Percentiles rank a stretch among this genome's conserved stretches.
phyloP scores from a whole-genome alignment of 1,284 basidiomycete species.

The Sporisorium scitamineum region DNA sequence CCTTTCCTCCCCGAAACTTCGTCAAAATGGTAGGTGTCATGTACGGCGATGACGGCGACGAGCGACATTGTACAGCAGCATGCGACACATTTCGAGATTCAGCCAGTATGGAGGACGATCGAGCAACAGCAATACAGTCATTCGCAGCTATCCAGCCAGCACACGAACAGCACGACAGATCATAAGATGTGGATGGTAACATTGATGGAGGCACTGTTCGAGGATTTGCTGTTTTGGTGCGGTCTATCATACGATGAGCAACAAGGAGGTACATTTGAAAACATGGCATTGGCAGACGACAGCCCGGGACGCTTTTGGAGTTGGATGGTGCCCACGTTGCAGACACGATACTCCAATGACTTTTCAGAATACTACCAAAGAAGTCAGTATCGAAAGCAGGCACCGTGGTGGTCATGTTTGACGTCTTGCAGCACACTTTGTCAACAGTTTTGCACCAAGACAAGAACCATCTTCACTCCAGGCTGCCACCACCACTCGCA shows the following conservation, averaged over 20 bases:
- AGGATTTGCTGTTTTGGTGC: background rate
- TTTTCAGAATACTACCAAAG: background rate
- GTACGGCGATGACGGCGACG: background rate
- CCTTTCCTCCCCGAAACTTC: constrained; percentile 13
- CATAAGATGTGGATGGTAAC: background rate
- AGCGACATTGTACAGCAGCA: constrained; percentile 3
- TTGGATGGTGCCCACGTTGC: background rate
- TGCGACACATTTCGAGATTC: background rate
- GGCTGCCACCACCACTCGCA: background rate
- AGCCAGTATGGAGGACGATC: background rate
- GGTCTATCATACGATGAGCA: background rate
- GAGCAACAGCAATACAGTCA: too few relatives aligned
- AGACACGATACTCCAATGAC: background rate
- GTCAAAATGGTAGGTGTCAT: constrained; percentile 51
- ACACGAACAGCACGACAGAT: background rate
- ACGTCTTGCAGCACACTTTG: background rate
- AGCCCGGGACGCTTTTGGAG: too few relatives aligned
- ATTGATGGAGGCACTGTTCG: background rate
- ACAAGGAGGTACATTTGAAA: background rate
- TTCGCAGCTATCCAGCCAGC: background rate
- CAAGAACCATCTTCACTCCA: background rate
- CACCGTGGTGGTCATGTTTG: background rate
- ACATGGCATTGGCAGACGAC: background rate
- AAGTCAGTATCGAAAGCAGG: background rate
- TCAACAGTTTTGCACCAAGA: background rate